Evolutionary conservation across 2,329 filamentous ascomycete genomes (phyloP), one percentile per base, ranked within the genome.

Genomic region (Metarhizium anisopliae): DNA sequence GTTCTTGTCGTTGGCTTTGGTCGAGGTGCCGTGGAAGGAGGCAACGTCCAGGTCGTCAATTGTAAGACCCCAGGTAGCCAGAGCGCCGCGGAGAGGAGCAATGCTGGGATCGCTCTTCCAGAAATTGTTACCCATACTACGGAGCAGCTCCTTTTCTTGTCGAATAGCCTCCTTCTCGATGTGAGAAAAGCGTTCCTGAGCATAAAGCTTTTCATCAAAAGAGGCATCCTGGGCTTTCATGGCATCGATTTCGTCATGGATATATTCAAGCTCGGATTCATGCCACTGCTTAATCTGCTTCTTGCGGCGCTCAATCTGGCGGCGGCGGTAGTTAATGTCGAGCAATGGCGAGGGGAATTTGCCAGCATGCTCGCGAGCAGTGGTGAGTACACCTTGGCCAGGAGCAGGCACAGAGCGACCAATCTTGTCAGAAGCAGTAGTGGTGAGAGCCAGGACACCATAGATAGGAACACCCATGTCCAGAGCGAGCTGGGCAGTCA

Each of bases 381-480:
- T 95, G 54, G 93, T 97, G 66, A 99, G 82, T 54, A 99, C 90
- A 87, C 94, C 94, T 75, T 97, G 90, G 32, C 94, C 94, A 56
- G 94, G 94, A 59, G 94, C 94, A 56, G 94, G 94, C 10, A 99
- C 92, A 16, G 94, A 99, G 60, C 94, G 91, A 52, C 94, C 94
- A 71, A 96, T 99, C 85, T 99, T 97, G 81, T 99, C 94, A 53
- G 93, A 97, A 56, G 95, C 95, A 49, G 94, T 99, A 47, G 91
- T 90, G 47, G 93, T 96, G 67, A 96, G 83, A 58, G 89, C 95
- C 66, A 99, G 76, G 60, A 99, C 84, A 80, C 93, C 93, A 68
- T 99, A 91, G 67, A 99, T 97, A 13, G 94, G 94, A 30, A 99
- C 90, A 72, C 94, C 94, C 94, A 99, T 99, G 61, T 99, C 94